Conservation (phyloP, 139 green algal species). For the Chlamydomonas sp. region DNA sequence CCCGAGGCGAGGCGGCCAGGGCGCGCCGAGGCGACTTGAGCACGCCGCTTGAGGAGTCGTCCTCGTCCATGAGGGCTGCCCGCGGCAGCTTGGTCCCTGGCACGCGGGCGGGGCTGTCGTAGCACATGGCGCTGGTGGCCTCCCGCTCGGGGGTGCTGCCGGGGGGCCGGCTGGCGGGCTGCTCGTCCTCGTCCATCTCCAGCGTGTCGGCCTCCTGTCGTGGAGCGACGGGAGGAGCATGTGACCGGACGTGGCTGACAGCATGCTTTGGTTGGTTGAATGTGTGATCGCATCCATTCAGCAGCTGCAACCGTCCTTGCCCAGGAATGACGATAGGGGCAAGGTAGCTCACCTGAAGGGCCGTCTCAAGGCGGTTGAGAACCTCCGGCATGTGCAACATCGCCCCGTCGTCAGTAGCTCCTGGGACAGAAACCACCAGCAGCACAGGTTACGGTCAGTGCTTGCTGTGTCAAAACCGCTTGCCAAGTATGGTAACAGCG, state of each 20-base stretch:
- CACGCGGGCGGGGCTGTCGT: slow-evolving; percentile 16
- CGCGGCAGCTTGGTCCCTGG: slow-evolving; percentile 24
- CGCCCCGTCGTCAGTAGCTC: too few species aligned
- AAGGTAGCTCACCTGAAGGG: slow-evolving; percentile 5
- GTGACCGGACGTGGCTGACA: neutral
- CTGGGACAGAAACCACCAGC: too few species aligned
- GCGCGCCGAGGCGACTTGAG: slow-evolving; percentile 12
- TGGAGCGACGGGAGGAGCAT: too few species aligned
- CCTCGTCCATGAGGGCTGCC: neutral
- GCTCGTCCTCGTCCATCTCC: slow-evolving; percentile 5
- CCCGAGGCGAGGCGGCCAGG: slow-evolving; percentile 5
- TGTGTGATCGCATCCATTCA: neutral
- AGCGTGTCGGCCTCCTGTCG: slow-evolving; percentile 12
- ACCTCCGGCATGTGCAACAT: neutral
- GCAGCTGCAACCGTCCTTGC: too few species aligned
- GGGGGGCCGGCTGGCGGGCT: neutral
- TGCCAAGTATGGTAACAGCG: too few species aligned
- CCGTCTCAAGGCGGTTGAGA: slow-evolving; percentile 1
- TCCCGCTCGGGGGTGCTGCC: neutral
- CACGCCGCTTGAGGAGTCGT: neutral
- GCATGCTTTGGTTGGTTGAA: neutral
- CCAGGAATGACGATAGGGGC: too few species aligned
- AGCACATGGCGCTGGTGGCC: slow-evolving; percentile 15
- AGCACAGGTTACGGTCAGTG: too few species aligned
- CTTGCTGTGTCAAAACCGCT: too few species aligned